Base-by-base conservation (phyloP, 75 land plant species). In the Pinus taeda region DNA sequence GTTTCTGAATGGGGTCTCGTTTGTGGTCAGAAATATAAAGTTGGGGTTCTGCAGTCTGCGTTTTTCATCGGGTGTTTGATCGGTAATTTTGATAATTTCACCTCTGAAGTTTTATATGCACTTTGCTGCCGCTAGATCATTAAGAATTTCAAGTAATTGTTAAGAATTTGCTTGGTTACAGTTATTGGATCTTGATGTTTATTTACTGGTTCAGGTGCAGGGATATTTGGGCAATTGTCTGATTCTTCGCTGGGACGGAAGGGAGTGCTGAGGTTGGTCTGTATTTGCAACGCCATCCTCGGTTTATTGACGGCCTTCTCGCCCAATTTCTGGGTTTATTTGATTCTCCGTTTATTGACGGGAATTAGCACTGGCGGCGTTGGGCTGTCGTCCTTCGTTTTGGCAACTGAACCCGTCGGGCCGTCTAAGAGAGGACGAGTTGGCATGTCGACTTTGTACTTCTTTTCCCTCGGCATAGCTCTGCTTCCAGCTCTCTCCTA, bases 1-100 rank as follows among this genome's bases (percentile, higher is more conserved):
- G 94, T 85, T 78, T 81, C 90, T 4, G 88, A 94, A 76, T 94
- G 94, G 94, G 85, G 80, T 80, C 74, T 70, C 20, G 77, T 80
- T 55, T 92, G 97, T 62, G 92, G 80, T 1, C 76, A 91, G 1
- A 83, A 82, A 33, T 93, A 91, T 73, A 91, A 89, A 84, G 83
- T 88, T 6, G 95, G 97, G 1, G 63, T 94, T 36, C 91, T 77
- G 78, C 20, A 61, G 42, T 74, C 70, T 71, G 84, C 93, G 30
- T 87, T 85, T 1, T 72, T 90, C 14, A 87, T 89, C 0, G 90
- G 89, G 70, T 90, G 33, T 30, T 1, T 30, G 33, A 0, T 30
- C 33, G 33, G 33, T n/a, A n/a, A n/a, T n/a, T n/a, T n/a, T n/a
- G n/a, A n/a, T n/a, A n/a, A n/a, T n/a, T n/a, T n/a, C n/a, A n/a